A percentile compares a stretch with the other conserved stretches of the same genome.
These are phyloP conservation scores for Citrullus colocynthis DNA, from an alignment of 306 rosid species.

Conservation along the genomic window DNA sequence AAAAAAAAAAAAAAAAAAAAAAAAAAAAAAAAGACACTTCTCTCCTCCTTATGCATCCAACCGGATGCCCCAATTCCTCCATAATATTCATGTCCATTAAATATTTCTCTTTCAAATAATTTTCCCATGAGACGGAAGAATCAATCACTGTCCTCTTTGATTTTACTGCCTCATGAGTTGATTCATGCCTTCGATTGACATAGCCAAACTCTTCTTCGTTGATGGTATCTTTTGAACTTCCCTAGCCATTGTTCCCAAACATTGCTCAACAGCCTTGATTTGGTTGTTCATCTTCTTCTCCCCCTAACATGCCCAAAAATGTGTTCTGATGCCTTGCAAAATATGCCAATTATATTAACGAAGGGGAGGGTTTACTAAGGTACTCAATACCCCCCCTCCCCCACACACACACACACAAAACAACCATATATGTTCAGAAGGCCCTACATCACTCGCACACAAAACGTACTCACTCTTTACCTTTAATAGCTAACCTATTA, in stretches of 20 bases:
- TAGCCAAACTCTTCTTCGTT: not conserved
- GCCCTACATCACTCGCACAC: not conserved
- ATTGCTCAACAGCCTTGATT: not conserved
- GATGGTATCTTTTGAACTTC: no score
- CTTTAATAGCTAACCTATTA: not conserved
- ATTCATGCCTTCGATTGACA: not conserved
- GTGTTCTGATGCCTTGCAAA: not conserved
- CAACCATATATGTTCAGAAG: not conserved
- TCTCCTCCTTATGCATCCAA: not conserved
- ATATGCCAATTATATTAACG: not conserved
- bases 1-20: no score
- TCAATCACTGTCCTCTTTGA: not conserved
- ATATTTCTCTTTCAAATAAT: not conserved
- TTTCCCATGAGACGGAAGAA: not conserved
- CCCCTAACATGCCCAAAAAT: not conserved
- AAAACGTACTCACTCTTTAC: not conserved
- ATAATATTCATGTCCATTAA: not conserved
- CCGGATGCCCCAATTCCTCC: not conserved
- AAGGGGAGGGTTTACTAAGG: not conserved
- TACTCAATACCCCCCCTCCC: not conserved
- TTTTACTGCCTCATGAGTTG: not conserved
- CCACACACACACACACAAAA: not conserved
- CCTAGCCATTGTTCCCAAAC: no score
- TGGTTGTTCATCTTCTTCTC: not conserved
- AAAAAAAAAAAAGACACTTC: not conserved